Percentiles rank a stretch among this genome's conserved stretches.
These are phyloP conservation scores for Entomortierella beljakovae DNA, from an alignment of 192 early-diverging fungal species.

Conservation along the genomic window DNA sequence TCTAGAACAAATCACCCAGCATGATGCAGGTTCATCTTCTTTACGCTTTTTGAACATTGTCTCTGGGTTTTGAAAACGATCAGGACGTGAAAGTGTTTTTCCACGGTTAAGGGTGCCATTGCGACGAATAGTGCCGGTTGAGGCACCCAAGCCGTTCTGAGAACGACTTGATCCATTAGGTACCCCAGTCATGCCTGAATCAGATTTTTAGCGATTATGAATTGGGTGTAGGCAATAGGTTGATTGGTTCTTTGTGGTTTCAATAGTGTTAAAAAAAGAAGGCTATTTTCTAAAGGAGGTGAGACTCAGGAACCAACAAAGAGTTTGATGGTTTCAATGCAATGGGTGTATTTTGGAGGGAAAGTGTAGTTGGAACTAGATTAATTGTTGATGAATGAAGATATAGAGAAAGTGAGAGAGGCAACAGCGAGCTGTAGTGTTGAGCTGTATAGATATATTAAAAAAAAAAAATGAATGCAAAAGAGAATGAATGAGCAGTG, in stretches of 20 bases:
- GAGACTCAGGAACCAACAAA: background rate
- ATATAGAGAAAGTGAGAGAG: constrained; percentile 3
- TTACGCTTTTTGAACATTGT: constrained; percentile 73
- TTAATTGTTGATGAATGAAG: background rate
- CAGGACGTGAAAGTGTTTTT: constrained; percentile 79
- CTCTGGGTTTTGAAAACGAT: constrained; percentile 73
- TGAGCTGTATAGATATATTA: background rate
- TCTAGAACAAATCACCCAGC: constrained; percentile 71
- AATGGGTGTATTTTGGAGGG: background rate
- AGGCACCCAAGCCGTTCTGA: constrained; percentile 11
- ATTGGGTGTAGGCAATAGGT: background rate
- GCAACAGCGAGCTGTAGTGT: background rate
- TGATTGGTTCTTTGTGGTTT: background rate
- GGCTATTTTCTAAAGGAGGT: background rate
- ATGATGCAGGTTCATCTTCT: constrained; percentile 46
- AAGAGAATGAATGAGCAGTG: background rate
- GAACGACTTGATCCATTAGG: constrained; percentile 24
- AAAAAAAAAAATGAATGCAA: background rate
- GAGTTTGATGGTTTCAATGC: constrained; percentile 1
- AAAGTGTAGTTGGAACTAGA: constrained; percentile 2
- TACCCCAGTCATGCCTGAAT: constrained; percentile 23
- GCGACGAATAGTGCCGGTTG: constrained; percentile 29
- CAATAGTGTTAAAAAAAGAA: background rate
- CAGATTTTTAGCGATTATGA: background rate
- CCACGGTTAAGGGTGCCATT: constrained; percentile 72